Evolutionary conservation across 768 basidiomycete species (phyloP).

Genomic region (Tulasnella sp.): DNA sequence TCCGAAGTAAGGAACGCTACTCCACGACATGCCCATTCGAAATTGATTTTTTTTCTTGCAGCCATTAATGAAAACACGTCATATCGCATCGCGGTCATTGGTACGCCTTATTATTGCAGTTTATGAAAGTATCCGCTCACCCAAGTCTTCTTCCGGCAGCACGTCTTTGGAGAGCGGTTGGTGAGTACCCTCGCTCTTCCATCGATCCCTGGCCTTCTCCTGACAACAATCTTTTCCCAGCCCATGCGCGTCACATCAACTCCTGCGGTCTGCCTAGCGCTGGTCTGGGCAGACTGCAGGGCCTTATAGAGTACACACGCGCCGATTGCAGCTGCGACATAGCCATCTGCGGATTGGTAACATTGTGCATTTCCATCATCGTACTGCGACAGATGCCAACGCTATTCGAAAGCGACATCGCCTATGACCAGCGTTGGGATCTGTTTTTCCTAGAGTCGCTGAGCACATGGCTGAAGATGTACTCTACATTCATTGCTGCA

Average conservation of each 20-base stretch:
- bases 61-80: background rate
- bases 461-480: background rate
- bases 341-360: background rate
- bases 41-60: background rate
- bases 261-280: slow-evolving; percentile 6
- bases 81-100: slow-evolving; percentile 15
- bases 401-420: background rate
- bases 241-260: slow-evolving; percentile 24
- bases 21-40: background rate
- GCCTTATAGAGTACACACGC: background rate
- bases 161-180: slow-evolving; percentile 21
- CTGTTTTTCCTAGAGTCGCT: slow-evolving; percentile 13
- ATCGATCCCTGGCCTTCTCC: no score
- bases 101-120: background rate
- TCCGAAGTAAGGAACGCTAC: background rate
- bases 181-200: background rate
- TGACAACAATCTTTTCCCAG: background rate
- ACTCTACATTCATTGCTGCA: no score
- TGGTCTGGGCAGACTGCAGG: slow-evolving; percentile 22
- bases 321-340: background rate
- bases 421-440: slow-evolving; percentile 12
- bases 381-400: background rate
- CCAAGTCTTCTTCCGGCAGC: background rate
- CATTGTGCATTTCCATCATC: background rate
- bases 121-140: background rate